Conservation (phyloP, 371 early-diverging fungal species). For the Apophysomyces trapeziformis region DNA sequence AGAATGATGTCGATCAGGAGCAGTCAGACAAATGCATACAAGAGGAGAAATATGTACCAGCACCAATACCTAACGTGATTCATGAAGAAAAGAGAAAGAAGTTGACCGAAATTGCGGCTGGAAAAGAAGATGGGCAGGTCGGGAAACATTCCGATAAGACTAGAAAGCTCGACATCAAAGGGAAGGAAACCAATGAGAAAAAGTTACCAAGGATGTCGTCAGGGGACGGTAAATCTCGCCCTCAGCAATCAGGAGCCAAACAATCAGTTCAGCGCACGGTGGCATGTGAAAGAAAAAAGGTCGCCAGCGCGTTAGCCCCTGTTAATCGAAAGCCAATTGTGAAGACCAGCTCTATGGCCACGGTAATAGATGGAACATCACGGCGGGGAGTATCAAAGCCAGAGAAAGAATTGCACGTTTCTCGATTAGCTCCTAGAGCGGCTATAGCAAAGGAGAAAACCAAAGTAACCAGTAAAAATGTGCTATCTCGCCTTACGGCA, state of each 20-base stretch:
- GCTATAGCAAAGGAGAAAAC: not conserved
- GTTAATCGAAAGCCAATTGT: not conserved
- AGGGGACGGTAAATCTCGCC: not conserved
- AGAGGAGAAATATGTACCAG: not conserved
- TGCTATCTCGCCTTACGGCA: conserved; percentile 3
- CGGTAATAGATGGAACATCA: not conserved
- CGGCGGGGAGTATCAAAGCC: not conserved
- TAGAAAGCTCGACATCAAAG: not conserved
- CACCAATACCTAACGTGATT: not conserved
- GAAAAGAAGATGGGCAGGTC: not conserved
- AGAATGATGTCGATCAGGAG: not conserved
- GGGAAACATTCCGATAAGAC: not conserved
- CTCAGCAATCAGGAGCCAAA: not conserved
- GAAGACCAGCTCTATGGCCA: not conserved
- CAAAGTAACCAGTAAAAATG: not conserved
- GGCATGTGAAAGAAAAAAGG: not conserved
- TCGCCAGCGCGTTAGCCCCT: not conserved
- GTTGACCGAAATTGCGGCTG: not conserved
- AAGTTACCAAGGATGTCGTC: not conserved
- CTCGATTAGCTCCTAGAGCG: not conserved
- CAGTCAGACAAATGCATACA: not conserved
- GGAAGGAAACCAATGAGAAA: not conserved
- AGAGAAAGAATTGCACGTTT: not conserved
- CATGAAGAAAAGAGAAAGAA: not conserved
- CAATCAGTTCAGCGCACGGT: not conserved